A percentile compares a stretch with the other conserved stretches of the same genome.
Conservation (phyloP, 345 rosid genomes). For the Clausena lansium region DNA sequence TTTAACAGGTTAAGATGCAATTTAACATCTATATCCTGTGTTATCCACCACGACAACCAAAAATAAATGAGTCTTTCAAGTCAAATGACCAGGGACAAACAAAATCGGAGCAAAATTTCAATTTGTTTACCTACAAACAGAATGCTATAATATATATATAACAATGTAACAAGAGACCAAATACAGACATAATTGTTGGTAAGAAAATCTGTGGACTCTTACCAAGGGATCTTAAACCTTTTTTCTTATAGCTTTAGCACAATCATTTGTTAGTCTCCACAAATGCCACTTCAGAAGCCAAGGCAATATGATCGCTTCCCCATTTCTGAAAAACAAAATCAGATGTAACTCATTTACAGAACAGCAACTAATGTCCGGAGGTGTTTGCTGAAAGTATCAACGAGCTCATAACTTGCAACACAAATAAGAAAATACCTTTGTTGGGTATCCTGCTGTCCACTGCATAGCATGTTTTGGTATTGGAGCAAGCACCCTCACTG, state of each 20-base stretch:
- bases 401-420: neutral
- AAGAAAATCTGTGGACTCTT: neutral
- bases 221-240: neutral
- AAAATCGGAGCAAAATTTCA: neutral
- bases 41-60: no score
- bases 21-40: no score
- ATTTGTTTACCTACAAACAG: neutral
- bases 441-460: conserved; percentile 90
- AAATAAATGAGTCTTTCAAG: no score
- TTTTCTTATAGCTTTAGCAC: conserved; percentile 13
- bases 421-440: conserved; percentile 48
- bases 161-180: neutral
- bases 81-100: no score
- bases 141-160: neutral
- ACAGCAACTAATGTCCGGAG: neutral
- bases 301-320: conserved; percentile 95
- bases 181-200: neutral
- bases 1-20: no score
- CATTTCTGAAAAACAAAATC: conserved; percentile 61
- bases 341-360: neutral
- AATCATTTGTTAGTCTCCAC: conserved; percentile 17
- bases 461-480: conserved; percentile 84
- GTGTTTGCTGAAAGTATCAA: neutral
- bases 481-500: conserved; percentile 86
- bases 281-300: conserved; percentile 80